phyloP scores from a whole-genome alignment of 768 basidiomycete genomes.

The Harrya chromipes region DNA sequence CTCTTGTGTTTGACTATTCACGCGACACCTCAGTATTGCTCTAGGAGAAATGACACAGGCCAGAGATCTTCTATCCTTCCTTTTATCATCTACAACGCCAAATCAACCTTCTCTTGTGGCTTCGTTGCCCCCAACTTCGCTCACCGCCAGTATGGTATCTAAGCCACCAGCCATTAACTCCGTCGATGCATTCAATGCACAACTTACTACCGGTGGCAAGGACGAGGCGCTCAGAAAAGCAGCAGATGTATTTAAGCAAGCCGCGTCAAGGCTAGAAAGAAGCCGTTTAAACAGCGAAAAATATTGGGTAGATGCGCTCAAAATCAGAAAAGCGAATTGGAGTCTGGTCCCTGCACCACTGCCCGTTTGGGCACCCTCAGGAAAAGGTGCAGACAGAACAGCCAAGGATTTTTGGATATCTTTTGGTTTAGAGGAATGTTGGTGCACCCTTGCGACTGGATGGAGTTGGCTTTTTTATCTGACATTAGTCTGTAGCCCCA shows the following conservation, averaged over 20 bases:
- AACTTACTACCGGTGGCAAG: constrained; percentile 73
- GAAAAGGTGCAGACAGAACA: constrained; percentile 77
- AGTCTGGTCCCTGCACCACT: constrained; percentile 75
- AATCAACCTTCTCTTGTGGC: constrained; percentile 31
- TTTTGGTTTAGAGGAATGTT: constrained; percentile 81
- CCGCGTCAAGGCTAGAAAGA: constrained; percentile 67
- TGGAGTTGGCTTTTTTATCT: not conserved
- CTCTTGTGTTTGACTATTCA: constrained; percentile 10
- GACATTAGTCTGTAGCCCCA: constrained; percentile 47
- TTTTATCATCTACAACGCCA: constrained; percentile 45
- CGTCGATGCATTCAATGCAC: constrained; percentile 68
- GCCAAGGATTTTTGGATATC: constrained; percentile 79
- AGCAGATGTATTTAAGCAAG: constrained; percentile 63
- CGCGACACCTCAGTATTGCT: constrained; percentile 49
- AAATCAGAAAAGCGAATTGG: constrained; percentile 76
- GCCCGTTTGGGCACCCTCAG: constrained; percentile 63
- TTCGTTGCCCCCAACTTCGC: constrained; percentile 31
- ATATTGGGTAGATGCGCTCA: constrained; percentile 82
- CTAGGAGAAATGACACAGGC: constrained; percentile 79
- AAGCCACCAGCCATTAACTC: constrained; percentile 66
- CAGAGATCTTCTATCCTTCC: constrained; percentile 60
- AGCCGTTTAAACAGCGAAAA: constrained; percentile 59
- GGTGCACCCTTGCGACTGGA: constrained; percentile 24
- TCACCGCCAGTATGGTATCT: constrained; percentile 63
- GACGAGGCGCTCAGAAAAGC: constrained; percentile 78